phyloP scores from a whole-genome alignment of 1,284 basidiomycete species.

The Heterobasidion occidentale region DNA sequence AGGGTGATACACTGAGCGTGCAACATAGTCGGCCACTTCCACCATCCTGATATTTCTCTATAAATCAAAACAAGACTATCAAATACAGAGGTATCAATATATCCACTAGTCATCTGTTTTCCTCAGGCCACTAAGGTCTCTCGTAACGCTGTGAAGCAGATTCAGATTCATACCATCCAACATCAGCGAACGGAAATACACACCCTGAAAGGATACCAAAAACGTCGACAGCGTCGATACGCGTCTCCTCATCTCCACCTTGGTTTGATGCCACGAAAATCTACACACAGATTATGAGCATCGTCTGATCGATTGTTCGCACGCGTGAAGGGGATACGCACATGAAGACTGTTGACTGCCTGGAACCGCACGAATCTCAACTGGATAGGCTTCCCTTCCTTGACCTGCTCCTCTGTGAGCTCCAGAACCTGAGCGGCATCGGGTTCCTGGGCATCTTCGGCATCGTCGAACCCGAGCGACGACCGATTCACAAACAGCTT shows the following conservation, averaged over 20 bases:
- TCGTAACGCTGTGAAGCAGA: slow-evolving; percentile 35
- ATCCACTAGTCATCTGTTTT: slow-evolving; percentile 32
- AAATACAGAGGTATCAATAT: background rate
- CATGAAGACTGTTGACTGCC: slow-evolving; percentile 65
- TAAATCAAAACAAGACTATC: too few relatives aligned
- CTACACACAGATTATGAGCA: slow-evolving; percentile 25
- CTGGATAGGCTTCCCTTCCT: slow-evolving; percentile 47
- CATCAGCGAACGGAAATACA: slow-evolving; percentile 13
- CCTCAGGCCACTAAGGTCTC: slow-evolving; percentile 46
- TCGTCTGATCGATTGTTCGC: too few relatives aligned
- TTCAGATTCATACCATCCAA: slow-evolving; percentile 7
- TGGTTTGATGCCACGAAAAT: slow-evolving; percentile 77
- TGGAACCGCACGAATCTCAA: slow-evolving; percentile 78
- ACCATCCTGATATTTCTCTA: too few relatives aligned
- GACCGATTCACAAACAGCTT: slow-evolving; percentile 65
- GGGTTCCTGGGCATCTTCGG: slow-evolving; percentile 41
- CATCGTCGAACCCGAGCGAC: slow-evolving; percentile 61
- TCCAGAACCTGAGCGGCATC: slow-evolving; percentile 48
- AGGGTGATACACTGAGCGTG: too few relatives aligned
- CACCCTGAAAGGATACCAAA: slow-evolving; percentile 61
- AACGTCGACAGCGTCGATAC: slow-evolving; percentile 73
- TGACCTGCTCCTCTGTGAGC: slow-evolving; percentile 42
- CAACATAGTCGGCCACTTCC: too few relatives aligned
- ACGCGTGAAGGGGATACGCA: slow-evolving; percentile 25
- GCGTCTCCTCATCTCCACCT: slow-evolving; percentile 64